Percentiles rank a stretch among this genome's conserved stretches.
phyloP scores from a whole-genome alignment of 345 rosid genomes.

The Draba incana region DNA sequence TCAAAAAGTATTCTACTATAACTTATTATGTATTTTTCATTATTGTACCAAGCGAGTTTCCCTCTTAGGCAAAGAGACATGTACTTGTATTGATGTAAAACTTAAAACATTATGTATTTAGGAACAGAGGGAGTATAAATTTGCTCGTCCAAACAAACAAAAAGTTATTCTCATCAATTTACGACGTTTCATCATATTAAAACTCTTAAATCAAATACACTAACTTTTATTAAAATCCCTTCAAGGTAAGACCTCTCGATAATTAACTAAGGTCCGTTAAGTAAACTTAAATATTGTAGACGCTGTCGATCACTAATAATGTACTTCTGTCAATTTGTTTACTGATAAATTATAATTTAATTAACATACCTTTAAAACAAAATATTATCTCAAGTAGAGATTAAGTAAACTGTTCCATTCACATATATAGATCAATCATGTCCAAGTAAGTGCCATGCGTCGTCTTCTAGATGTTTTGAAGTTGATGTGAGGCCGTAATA shows the following conservation, averaged over 20 bases:
- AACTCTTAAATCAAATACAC: neutral
- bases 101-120: too few species aligned
- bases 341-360: neutral
- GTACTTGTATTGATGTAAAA: too few species aligned
- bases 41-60: too few species aligned
- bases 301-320: constrained; percentile 18
- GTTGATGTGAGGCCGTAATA: constrained; percentile 35
- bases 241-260: neutral
- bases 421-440: constrained; percentile 27
- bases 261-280: neutral
- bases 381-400: constrained; percentile 29
- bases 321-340: constrained; percentile 10
- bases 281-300: constrained; percentile 15
- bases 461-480: constrained; percentile 27
- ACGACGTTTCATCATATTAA: neutral
- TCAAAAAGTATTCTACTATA: too few species aligned
- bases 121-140: too few species aligned
- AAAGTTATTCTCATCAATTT: too few species aligned
- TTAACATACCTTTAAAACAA: constrained; percentile 16
- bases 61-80: too few species aligned
- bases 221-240: neutral
- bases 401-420: constrained; percentile 44
- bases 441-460: constrained; percentile 34
- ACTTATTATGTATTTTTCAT: too few species aligned
- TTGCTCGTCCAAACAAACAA: too few species aligned